phyloP scores from a whole-genome alignment of 768 basidiomycete species.

The Psilocybe cyanescens region DNA sequence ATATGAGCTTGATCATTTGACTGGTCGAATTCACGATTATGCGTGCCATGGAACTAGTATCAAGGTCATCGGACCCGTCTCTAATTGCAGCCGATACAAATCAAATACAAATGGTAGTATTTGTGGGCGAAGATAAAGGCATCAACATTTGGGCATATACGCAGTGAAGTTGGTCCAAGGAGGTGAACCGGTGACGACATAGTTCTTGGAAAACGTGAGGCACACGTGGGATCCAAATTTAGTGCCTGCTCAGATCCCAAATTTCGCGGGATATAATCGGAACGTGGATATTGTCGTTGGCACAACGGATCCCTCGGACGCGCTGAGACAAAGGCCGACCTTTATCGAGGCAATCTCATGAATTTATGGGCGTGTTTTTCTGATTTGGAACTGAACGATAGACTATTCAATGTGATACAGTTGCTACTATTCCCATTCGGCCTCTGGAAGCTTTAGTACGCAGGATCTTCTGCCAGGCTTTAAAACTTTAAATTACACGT shows the following conservation, averaged over 20 bases:
- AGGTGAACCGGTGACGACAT: background rate
- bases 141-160: background rate
- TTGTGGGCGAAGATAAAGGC: background rate
- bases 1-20: background rate
- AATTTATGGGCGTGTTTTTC: background rate
- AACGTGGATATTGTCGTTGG: background rate
- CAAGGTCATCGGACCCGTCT: background rate
- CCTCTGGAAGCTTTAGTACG: no score
- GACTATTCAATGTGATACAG: no score
- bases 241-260: conserved; percentile 2
- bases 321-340: background rate
- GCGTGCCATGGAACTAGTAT: background rate
- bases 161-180: background rate
- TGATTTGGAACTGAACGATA: no score
- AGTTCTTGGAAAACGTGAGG: background rate
- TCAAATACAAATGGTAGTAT: background rate
- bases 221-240: conserved; percentile 9
- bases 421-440: no score
- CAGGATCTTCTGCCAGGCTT: no score
- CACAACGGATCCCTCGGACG: background rate
- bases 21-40: background rate
- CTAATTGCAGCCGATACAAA: background rate
- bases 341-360: background rate
- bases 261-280: no score
- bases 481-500: no score